Evolutionary conservation across 805 yeast species (phyloP).

Genomic region (Lachancea lanzarotensis): DNA sequence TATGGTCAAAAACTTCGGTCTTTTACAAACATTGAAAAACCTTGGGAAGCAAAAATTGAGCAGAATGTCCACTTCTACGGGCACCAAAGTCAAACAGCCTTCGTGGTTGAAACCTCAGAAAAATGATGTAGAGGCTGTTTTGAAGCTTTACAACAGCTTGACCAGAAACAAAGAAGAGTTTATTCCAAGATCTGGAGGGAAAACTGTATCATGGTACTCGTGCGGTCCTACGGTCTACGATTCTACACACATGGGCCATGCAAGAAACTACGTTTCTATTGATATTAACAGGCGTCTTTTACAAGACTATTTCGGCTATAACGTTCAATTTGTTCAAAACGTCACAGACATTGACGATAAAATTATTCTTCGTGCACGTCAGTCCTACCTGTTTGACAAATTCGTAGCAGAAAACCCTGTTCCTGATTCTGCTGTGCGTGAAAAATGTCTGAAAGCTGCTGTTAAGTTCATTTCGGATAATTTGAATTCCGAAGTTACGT

Average conservation of each 20-base stretch:
- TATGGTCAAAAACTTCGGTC: neutral
- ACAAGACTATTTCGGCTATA: conserved; percentile 87
- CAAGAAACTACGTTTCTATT: conserved; percentile 90
- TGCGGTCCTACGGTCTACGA: conserved; percentile 99
- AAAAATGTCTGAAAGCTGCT: conserved; percentile 40
- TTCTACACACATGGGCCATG: conserved; percentile 97
- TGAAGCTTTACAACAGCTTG: conserved; percentile 74
- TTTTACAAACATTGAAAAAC: neutral
- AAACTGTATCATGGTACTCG: conserved; percentile 84
- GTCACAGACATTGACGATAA: conserved; percentile 99
- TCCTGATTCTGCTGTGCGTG: conserved; percentile 30
- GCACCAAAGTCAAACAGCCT: conserved; percentile 41
- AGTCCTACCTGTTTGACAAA: conserved; percentile 67
- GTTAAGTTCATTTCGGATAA: conserved; percentile 46
- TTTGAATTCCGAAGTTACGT: conserved; percentile 39
- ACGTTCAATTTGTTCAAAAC: conserved; percentile 83
- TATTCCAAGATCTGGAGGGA: conserved; percentile 52
- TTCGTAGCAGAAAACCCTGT: conserved; percentile 35
- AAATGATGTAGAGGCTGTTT: conserved; percentile 32
- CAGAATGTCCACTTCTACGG: conserved; percentile 1
- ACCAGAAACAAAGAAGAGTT: conserved; percentile 77
- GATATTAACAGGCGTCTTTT: conserved; percentile 88
- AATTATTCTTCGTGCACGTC: conserved; percentile 91
- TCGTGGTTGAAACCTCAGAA: conserved; percentile 41
- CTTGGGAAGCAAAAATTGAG: neutral